A percentile compares a stretch with the other conserved stretches of the same genome.
phyloP scores from a whole-genome alignment of 495 filamentous ascomycete genomes.

The Neurospora sp. region DNA sequence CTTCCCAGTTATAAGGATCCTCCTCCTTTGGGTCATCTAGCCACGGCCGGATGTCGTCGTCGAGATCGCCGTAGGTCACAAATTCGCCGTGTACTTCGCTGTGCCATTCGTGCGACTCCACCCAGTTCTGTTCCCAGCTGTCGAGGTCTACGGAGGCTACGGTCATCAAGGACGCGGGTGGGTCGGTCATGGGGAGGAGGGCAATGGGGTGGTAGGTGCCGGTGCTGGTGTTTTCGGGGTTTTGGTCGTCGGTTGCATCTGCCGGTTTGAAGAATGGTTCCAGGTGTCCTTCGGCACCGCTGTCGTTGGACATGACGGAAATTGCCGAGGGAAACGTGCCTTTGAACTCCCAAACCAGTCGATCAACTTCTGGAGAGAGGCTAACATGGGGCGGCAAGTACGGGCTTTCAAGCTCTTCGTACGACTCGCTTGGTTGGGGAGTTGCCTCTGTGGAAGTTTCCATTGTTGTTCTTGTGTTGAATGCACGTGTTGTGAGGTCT shows the following conservation, averaged over 20 bases:
- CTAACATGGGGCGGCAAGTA: background rate
- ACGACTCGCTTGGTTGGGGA: background rate
- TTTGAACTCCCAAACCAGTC: conserved; percentile 14
- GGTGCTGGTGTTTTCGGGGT: background rate
- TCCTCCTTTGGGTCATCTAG: conserved; percentile 7
- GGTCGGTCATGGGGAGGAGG: conserved; percentile 11
- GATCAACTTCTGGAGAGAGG: conserved; percentile 8
- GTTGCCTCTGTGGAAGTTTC: background rate
- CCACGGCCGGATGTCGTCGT: conserved; percentile 10
- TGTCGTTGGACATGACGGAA: conserved; percentile 9
- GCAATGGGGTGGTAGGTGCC: conserved; percentile 14
- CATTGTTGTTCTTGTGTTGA: background rate
- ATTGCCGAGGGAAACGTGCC: conserved; percentile 14
- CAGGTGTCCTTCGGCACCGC: conserved; percentile 4
- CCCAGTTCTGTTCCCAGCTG: conserved; percentile 11
- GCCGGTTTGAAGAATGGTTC: conserved; percentile 9
- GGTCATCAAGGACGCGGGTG: conserved; percentile 8
- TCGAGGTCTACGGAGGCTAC: conserved; percentile 11
- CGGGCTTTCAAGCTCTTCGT: conserved; percentile 7
- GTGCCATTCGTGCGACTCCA: conserved; percentile 6
- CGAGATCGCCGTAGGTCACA: conserved; percentile 11
- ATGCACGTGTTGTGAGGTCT: background rate
- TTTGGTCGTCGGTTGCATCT: background rate
- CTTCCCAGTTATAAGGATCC: conserved; percentile 7
- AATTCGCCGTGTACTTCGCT: conserved; percentile 1